These are phyloP conservation scores for Triadica sebifera DNA, from an alignment of 345 rosid species.

Conservation along the genomic window DNA sequence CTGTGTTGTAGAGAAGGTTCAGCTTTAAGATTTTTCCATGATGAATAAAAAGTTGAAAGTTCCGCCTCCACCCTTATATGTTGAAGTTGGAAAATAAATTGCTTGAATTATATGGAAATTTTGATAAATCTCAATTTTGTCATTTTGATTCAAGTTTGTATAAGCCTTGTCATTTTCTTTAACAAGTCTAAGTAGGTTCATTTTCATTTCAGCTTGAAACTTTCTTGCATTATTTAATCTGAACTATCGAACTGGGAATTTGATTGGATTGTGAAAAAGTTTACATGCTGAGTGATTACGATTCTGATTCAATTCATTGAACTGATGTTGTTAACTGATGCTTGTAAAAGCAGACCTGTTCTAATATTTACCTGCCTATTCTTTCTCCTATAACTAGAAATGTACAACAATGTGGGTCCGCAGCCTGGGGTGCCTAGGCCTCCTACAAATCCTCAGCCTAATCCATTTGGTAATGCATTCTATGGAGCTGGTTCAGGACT, in stretches of 20 bases:
- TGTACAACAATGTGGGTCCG: constrained; percentile 69
- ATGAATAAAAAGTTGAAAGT: not conserved
- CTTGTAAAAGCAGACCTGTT: not conserved
- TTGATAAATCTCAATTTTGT: not conserved
- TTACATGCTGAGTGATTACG: not conserved
- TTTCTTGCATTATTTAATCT: not conserved
- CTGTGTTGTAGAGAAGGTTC: not conserved
- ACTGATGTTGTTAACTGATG: not conserved
- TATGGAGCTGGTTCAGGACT: constrained; percentile 95
- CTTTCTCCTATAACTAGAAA: constrained; percentile 35
- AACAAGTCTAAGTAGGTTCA: not conserved
- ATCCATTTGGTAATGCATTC: constrained; percentile 85
- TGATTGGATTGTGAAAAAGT: not conserved
- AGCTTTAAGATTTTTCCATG: not conserved
- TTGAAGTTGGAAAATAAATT: not conserved
- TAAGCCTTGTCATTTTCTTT: not conserved
- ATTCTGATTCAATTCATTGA: not conserved
- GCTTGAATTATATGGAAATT: not conserved
- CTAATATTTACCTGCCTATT: not conserved
- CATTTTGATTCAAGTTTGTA: not conserved
- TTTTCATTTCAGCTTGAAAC: not conserved
- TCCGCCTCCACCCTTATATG: not conserved
- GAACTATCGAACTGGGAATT: not conserved
- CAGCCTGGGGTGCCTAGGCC: constrained; percentile 74
- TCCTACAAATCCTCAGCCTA: constrained; percentile 64